These are phyloP conservation scores for Flaveria trinervia DNA, from an alignment of 129 eudicot species.

Conservation along the genomic window DNA sequence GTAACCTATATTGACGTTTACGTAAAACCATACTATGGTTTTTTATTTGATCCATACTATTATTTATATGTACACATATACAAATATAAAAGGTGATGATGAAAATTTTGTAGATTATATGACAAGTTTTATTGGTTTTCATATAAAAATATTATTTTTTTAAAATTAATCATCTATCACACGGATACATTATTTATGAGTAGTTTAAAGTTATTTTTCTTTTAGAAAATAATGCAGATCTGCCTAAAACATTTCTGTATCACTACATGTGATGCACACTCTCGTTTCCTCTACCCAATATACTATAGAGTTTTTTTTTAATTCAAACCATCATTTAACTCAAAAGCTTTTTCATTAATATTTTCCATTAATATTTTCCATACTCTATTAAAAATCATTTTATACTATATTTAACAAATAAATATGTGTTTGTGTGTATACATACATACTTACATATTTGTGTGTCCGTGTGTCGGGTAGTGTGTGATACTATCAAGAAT, in stretches of 20 bases:
- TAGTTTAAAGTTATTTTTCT: neutral
- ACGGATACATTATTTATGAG: neutral
- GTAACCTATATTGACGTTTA: no score
- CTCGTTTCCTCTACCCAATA: neutral
- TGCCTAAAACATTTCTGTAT: neutral
- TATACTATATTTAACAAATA: neutral
- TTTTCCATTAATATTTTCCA: neutral
- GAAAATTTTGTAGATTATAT: no score
- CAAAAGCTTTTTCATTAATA: neutral
- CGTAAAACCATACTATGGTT: no score
- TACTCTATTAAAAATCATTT: neutral
- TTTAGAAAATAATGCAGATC: neutral
- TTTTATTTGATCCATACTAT: no score
- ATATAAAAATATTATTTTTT: no score
- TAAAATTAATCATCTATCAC: no score
- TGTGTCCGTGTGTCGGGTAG: neutral
- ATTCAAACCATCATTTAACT: neutral
- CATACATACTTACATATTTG: no score
- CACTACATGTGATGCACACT: neutral
- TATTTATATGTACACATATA: no score
- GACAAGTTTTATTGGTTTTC: no score
- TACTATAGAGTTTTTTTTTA: neutral
- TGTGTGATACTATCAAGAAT: conserved; percentile 21
- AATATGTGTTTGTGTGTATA: neutral
- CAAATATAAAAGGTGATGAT: no score